A percentile compares a stretch with the other conserved stretches of the same genome.
Evolutionary conservation across 805 yeast genomes (phyloP).

Genomic region (Monosporozyma aerobia): DNA sequence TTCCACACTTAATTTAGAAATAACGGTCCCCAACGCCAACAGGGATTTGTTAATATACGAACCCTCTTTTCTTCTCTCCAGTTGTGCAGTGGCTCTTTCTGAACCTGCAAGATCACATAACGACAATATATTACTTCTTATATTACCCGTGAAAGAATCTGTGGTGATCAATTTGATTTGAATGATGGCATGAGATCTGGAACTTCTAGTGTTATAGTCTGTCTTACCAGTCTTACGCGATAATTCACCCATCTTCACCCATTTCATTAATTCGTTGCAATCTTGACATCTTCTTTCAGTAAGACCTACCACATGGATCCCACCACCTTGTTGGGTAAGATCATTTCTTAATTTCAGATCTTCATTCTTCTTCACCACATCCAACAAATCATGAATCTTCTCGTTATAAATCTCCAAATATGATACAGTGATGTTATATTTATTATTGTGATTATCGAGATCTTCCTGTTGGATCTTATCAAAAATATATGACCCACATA

Average conservation of each 20-base stretch:
- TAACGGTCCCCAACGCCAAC: constrained; percentile 86
- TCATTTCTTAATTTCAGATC: constrained; percentile 79
- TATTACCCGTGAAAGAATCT: constrained; percentile 33
- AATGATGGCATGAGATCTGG: constrained; percentile 87
- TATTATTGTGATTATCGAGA: constrained; percentile 4
- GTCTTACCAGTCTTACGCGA: constrained; percentile 79
- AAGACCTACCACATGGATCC: constrained; percentile 69
- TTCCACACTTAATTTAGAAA: constrained; percentile 55
- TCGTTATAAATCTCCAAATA: constrained; percentile 87
- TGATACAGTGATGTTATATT: constrained; percentile 48
- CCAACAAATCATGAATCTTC: constrained; percentile 66
- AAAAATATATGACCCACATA: constrained; percentile 47
- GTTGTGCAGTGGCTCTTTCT: constrained; percentile 61
- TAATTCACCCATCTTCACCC: constrained; percentile 61
- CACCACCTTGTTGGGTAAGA: constrained; percentile 36
- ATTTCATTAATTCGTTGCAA: constrained; percentile 49
- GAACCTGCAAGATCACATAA: constrained; percentile 95
- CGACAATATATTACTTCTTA: constrained; percentile 53
- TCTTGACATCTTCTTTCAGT: constrained; percentile 48
- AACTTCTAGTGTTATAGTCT: constrained; percentile 77
- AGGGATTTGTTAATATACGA: constrained; percentile 86
- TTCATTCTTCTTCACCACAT: constrained; percentile 21
- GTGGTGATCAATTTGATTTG: constrained; percentile 49
- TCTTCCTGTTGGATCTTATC: constrained; percentile 20
- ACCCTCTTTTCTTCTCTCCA: constrained; percentile 87